phyloP scores from a whole-genome alignment of 2,329 filamentous ascomycete species.

The Cladosporium sp. region DNA sequence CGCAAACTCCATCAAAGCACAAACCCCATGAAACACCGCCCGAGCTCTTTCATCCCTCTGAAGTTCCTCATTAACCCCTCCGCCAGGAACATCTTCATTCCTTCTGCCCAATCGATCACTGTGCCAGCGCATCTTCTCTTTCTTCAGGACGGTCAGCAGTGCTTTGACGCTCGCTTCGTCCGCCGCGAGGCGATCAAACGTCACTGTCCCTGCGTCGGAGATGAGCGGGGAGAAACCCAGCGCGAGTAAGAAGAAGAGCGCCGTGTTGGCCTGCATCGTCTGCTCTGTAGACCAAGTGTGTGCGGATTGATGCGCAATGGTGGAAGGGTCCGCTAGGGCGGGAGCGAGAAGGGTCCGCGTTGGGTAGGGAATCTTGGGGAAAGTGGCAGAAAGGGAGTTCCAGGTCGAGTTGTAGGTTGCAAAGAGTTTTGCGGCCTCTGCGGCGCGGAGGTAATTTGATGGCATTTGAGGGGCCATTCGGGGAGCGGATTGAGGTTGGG shows the following conservation, averaged over 20 bases:
- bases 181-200: slow-evolving; percentile 20
- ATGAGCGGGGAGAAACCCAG: slow-evolving; percentile 18
- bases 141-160: slow-evolving; percentile 26
- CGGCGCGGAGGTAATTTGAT: slow-evolving; percentile 19
- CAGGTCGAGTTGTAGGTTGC: slow-evolving; percentile 25
- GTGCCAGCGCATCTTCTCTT: slow-evolving; percentile 30
- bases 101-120: slow-evolving; percentile 26
- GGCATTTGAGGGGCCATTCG: slow-evolving; percentile 16
- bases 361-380: slow-evolving; percentile 26
- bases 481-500: slow-evolving; percentile 10
- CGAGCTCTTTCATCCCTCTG: slow-evolving; percentile 26
- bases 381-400: slow-evolving; percentile 20
- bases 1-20: slow-evolving; percentile 19
- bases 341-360: slow-evolving; percentile 23
- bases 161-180: slow-evolving; percentile 19
- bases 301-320: slow-evolving; percentile 22
- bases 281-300: slow-evolving; percentile 27
- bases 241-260: slow-evolving; percentile 27
- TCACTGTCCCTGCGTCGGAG: slow-evolving; percentile 12
- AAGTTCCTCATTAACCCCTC: slow-evolving; percentile 20
- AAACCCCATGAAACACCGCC: slow-evolving; percentile 30
- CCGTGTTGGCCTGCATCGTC: slow-evolving; percentile 28
- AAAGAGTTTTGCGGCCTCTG: slow-evolving; percentile 25
- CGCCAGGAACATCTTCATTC: slow-evolving; percentile 17
- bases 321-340: slow-evolving; percentile 20